Conservation (phyloP, 106 monocot species). For the Apostasia shenzhenica region DNA sequence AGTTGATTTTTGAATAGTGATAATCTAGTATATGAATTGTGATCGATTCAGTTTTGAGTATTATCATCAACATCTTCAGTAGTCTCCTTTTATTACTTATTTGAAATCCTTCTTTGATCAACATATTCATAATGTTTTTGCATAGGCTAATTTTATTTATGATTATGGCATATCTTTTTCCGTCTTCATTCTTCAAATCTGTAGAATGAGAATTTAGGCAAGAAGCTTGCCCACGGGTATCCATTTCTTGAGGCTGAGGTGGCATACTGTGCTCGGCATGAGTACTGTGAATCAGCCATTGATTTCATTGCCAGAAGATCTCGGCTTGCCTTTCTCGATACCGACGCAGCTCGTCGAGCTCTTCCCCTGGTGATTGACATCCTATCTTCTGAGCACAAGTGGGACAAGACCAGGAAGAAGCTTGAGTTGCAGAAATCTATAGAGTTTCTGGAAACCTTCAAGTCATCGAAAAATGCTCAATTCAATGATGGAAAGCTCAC, state of each 20-base stretch:
- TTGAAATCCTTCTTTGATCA: no score
- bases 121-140: no score
- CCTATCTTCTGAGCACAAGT: slow-evolving; percentile 71
- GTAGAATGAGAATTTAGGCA: slow-evolving; percentile 88
- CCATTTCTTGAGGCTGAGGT: slow-evolving; percentile 96
- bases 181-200: background rate
- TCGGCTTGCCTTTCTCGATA: slow-evolving; percentile 92
- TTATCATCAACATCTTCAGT: no score
- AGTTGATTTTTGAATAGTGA: no score
- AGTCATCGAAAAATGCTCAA: slow-evolving; percentile 94
- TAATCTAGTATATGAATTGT: no score
- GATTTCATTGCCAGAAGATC: slow-evolving; percentile 91
- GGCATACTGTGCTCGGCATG: slow-evolving; percentile 84
- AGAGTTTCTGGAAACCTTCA: slow-evolving; percentile 91
- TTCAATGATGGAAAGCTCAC: slow-evolving; percentile 86
- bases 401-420: slow-evolving; percentile 82
- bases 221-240: slow-evolving; percentile 92
- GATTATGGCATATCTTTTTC: no score
- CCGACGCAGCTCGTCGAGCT: slow-evolving; percentile 79
- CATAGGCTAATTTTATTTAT: no score
- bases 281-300: slow-evolving; percentile 89
- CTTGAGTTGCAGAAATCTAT: slow-evolving; percentile 59
- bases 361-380: slow-evolving; percentile 83
- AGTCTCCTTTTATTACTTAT: no score
- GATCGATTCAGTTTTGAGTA: no score